Evolutionary conservation across 441 rosid genomes (phyloP).

Genomic region (Pelargonium myrrhifolium): DNA sequence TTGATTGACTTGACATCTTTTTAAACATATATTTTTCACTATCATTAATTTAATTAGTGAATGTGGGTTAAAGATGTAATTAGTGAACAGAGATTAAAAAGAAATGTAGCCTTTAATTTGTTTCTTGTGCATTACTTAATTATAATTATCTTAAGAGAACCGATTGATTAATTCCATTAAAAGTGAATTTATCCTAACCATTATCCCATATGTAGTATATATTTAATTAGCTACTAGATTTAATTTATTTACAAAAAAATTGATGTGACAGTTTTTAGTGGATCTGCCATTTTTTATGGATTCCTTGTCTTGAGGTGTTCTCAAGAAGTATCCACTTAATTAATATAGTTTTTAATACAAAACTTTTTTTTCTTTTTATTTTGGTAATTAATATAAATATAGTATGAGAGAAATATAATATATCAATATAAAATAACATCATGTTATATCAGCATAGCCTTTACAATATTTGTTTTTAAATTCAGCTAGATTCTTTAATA

Average conservation of each 20-base stretch:
- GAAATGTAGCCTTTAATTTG: background rate
- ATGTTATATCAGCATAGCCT: no score
- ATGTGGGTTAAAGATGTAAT: slow-evolving; percentile 15
- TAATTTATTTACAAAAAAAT: background rate
- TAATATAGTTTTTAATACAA: background rate
- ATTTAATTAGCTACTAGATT: background rate
- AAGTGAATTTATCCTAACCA: background rate
- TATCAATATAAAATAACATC: no score
- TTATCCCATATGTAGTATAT: background rate
- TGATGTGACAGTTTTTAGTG: background rate
- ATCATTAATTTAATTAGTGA: slow-evolving; percentile 14
- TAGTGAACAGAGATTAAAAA: background rate
- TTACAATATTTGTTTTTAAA: no score
- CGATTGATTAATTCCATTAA: background rate
- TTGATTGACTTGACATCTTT: slow-evolving; percentile 20
- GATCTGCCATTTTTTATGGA: background rate
- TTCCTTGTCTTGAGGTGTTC: background rate
- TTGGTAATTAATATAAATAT: no score
- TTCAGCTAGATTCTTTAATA: no score
- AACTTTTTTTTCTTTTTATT: no score
- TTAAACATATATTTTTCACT: background rate
- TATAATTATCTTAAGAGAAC: background rate
- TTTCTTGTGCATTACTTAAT: background rate
- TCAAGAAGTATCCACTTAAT: background rate
- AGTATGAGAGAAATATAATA: no score